Conservation (phyloP, 345 rosid species). For the Streptanthus diversifolius region DNA sequence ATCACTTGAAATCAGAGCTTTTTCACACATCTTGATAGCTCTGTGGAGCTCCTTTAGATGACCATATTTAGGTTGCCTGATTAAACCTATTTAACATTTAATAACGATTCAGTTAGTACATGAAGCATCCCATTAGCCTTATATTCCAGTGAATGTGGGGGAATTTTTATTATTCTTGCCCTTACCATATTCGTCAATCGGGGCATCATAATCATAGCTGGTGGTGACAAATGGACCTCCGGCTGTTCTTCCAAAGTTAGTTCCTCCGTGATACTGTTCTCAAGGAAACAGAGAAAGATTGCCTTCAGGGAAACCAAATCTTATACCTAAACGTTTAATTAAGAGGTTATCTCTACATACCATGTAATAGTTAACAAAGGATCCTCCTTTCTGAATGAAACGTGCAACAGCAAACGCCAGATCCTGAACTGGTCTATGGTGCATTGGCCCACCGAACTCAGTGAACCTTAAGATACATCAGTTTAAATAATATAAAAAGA, state of each 20-base stretch:
- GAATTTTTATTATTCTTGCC: not conserved
- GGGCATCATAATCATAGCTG: slow-evolving; percentile 97
- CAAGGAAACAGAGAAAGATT: slow-evolving; percentile 13
- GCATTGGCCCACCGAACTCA: slow-evolving; percentile 92
- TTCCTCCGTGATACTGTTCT: slow-evolving; percentile 96
- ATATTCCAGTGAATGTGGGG: not conserved
- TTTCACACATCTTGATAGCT: slow-evolving; percentile 92
- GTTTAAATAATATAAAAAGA: not conserved
- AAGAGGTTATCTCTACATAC: slow-evolving; percentile 35
- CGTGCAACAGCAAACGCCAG: slow-evolving; percentile 94
- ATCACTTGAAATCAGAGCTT: slow-evolving; percentile 76
- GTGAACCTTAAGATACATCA: slow-evolving; percentile 60
- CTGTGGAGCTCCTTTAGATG: slow-evolving; percentile 95
- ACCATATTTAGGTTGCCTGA: slow-evolving; percentile 94
- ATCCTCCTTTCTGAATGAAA: slow-evolving; percentile 96
- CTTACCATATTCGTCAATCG: slow-evolving; percentile 95
- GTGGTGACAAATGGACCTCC: slow-evolving; percentile 98
- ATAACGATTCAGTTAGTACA: slow-evolving; percentile 21
- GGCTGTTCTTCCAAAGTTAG: slow-evolving; percentile 96
- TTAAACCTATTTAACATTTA: slow-evolving; percentile 54
- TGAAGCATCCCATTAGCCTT: not conserved
- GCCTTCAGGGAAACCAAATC: not conserved
- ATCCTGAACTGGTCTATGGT: slow-evolving; percentile 94
- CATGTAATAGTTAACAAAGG: slow-evolving; percentile 95
- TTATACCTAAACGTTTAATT: not conserved